These are phyloP conservation scores for Trichoderma semiorbis DNA, from an alignment of 2,329 filamentous ascomycete species.

Conservation along the genomic window DNA sequence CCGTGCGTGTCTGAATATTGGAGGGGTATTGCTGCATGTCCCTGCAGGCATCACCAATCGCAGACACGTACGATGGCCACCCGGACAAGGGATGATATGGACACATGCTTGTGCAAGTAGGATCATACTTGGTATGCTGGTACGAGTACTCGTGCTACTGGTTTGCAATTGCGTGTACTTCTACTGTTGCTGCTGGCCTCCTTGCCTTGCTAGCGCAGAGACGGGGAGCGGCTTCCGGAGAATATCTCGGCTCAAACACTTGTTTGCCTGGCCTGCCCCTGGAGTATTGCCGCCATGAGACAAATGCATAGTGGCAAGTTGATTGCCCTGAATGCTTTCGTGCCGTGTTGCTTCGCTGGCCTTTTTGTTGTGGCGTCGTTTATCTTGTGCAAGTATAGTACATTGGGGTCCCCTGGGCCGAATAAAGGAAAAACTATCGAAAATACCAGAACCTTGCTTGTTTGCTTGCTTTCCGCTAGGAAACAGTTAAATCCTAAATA, in stretches of 20 bases:
- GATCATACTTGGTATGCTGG: background rate
- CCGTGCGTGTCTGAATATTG: background rate
- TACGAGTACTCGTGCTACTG: background rate
- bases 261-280: background rate
- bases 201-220: conserved; percentile 3
- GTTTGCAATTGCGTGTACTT: background rate
- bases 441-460: background rate
- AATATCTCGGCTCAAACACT: background rate
- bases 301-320: background rate
- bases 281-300: background rate
- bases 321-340: background rate
- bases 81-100: background rate
- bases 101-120: background rate
- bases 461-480: background rate
- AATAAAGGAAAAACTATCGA: background rate
- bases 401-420: background rate
- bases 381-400: background rate
- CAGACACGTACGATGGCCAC: background rate
- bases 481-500: background rate
- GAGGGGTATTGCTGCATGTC: background rate
- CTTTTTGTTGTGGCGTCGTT: background rate
- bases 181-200: background rate
- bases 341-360: background rate
- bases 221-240: conserved; percentile 6
- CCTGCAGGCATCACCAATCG: conserved; percentile 9